These are phyloP conservation scores for Breviolum minutum DNA, from an alignment of 73 alveolate genomes.

Conservation along the genomic window DNA sequence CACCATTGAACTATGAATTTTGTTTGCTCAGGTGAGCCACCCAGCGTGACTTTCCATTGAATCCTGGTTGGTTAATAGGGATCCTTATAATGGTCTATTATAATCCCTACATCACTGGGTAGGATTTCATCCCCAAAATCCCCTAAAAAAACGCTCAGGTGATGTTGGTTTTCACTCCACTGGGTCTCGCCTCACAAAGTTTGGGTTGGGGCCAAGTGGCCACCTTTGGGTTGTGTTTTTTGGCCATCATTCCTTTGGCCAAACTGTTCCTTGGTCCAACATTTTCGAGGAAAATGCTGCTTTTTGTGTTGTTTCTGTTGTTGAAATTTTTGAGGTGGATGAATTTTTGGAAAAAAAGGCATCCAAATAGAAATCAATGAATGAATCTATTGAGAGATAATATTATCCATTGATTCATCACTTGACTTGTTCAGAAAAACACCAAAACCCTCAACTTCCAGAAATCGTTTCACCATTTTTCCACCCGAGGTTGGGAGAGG, in stretches of 20 bases:
- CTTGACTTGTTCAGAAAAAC: too few species aligned
- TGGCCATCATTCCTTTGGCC: conserved; percentile 78
- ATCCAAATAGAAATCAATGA: background rate
- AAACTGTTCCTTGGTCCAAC: conserved; percentile 21
- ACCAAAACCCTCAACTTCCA: too few species aligned
- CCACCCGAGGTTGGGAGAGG: conserved; percentile 63
- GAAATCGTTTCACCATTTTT: too few species aligned
- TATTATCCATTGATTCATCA: too few species aligned
- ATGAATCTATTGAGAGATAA: too few species aligned
- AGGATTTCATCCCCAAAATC: background rate
- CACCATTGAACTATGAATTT: too few species aligned
- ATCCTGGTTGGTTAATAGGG: too few species aligned
- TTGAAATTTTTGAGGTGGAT: background rate
- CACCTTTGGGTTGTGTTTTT: conserved; percentile 41
- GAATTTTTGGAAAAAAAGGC: background rate
- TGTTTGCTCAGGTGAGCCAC: too few species aligned
- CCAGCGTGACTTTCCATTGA: too few species aligned
- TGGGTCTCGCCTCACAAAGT: conserved; percentile 68
- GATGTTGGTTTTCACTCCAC: conserved; percentile 53
- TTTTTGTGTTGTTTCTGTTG: background rate
- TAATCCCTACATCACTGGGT: too few species aligned
- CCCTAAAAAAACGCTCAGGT: background rate
- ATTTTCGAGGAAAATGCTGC: background rate
- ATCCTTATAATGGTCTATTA: too few species aligned
- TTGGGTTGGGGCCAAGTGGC: conserved; percentile 84